phyloP scores from a whole-genome alignment of 768 basidiomycete species.

The Dentipellis sp. region DNA sequence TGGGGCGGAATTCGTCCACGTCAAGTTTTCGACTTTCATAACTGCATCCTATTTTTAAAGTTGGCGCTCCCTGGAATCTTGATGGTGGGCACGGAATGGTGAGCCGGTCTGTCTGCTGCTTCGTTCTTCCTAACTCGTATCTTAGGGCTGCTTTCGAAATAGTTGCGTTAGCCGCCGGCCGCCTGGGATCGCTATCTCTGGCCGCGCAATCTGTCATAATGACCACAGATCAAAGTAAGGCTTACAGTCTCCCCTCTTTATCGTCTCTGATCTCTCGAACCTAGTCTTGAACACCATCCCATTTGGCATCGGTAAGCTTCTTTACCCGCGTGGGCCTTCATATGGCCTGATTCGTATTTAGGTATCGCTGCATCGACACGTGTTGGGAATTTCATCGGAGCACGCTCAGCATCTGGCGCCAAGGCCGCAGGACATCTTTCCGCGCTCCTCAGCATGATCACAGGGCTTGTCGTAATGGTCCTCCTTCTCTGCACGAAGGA shows the following conservation, averaged over 20 bases:
- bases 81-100: slow-evolving; percentile 81
- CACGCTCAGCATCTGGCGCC: slow-evolving; percentile 40
- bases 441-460: slow-evolving; percentile 52
- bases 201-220: slow-evolving; percentile 75
- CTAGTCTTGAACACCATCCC: slow-evolving; percentile 65
- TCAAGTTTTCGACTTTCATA: slow-evolving; percentile 34
- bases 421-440: slow-evolving; percentile 53
- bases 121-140: neutral
- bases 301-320: slow-evolving; percentile 49
- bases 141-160: slow-evolving; percentile 75
- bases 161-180: slow-evolving; percentile 68
- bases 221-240: slow-evolving; percentile 67
- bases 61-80: slow-evolving; percentile 71
- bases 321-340: neutral
- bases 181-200: slow-evolving; percentile 54
- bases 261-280: neutral
- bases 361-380: slow-evolving; percentile 65
- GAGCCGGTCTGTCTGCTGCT: slow-evolving; percentile 7
- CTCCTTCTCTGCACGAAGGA: slow-evolving; percentile 46
- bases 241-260: neutral
- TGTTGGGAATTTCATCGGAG: slow-evolving; percentile 66
- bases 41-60: slow-evolving; percentile 49
- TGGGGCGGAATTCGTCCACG: slow-evolving; percentile 51
- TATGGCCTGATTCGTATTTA: slow-evolving; percentile 12
- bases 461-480: slow-evolving; percentile 51